Base-by-base conservation (phyloP, 352 stramenopile species). In the Globisporangium heterothallicum region DNA sequence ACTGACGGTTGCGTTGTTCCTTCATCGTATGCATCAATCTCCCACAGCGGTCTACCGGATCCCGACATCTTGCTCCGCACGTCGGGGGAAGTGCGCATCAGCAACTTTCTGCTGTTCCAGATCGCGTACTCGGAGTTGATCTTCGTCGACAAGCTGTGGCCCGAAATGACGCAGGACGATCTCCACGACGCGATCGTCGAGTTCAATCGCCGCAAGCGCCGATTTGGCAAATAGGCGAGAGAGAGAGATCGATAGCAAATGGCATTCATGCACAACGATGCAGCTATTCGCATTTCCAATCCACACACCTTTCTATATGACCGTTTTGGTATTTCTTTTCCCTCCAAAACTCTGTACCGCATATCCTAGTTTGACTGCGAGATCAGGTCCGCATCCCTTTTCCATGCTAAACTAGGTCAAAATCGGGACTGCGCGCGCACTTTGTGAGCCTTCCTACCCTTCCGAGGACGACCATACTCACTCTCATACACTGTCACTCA, bases 41-140 rank as follows among this genome's bases (percentile, higher is more conserved):
- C n/a, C n/a, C n/a, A n/a, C n/a, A 97, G 90, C 3, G 68, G 68
- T 3, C 54, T 97, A 25, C 88, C 86, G 9, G 87, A 97, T 61
- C 94, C 94, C 6, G 95, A 99, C 58, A 66, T 99, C 19, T 69
- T 99, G 19, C 84, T 99, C 45, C 87, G 96, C 22, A 98, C 95
- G 10, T 97, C 90, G 34, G 96, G 96, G 14, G 95, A 99, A 64
- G 64, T 83, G 47, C 88, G 96, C 42, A 76, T 99, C 41, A 98
- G 86, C 66, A 98, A 98, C 67, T 99, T 98, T 63, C 61, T 99
- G 42, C 66, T 99, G 7, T 99, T 86, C 75, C 92, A 99, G 65
- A 81, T 88, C 41, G 94, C 94, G 25, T 98, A 98, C 76, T 70
- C 92, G 38, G 94, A 99, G 70, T 66, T 99, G 13, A 94, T 96